Evolutionary conservation across 306 rosid genomes (phyloP), one percentile per base, ranked within the genome.

Genomic region (Trifolium fragiferum): DNA sequence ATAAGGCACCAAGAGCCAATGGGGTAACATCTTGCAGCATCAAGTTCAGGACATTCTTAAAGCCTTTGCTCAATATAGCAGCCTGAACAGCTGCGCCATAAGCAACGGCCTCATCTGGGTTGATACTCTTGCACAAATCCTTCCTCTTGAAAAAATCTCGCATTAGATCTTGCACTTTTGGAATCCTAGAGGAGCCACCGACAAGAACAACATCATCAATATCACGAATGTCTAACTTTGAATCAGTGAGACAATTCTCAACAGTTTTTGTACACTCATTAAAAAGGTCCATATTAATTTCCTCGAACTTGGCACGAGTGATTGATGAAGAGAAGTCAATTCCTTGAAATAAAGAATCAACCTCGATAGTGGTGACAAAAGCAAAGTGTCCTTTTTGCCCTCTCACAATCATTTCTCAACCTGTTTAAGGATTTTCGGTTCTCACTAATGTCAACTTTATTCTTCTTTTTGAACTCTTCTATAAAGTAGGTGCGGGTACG

Each of bases 81-180:
- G 86, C 89, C 53, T 85, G 91, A 0, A 85, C 89, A 5, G 92
- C 84, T 13, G 89, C 87, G 32, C 92, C 87, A 16, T 83, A 85
- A 7, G 92, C 92, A n/a, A 87, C 87, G 8, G 41, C 41, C 10
- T 37, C 41, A 37, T 37, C 41, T 37, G 41, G 41, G 41, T 37
- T 37, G 41, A 37, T 37, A 37, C 41, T 37, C 41, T 37, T 37
- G 41, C 41, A 37, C 2, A 37, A 37, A 37, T 37, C 41, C 41
- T 37, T 37, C 41, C 41, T 8, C 41, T 8, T 37, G 10, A 37
- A 37, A 37, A 37, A 37, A 6, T 37, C 41, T 37, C 10, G 41
- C 41, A 37, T 6, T 37, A 37, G 41, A 6, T 37, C 41, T 8
- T 37, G 41, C 41, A 37, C 41, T 37, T 37, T 37, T 2, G 49